Evolutionary conservation across 2,329 filamentous ascomycete genomes (phyloP).

Genomic region (Chaetomiaceae sp.): DNA sequence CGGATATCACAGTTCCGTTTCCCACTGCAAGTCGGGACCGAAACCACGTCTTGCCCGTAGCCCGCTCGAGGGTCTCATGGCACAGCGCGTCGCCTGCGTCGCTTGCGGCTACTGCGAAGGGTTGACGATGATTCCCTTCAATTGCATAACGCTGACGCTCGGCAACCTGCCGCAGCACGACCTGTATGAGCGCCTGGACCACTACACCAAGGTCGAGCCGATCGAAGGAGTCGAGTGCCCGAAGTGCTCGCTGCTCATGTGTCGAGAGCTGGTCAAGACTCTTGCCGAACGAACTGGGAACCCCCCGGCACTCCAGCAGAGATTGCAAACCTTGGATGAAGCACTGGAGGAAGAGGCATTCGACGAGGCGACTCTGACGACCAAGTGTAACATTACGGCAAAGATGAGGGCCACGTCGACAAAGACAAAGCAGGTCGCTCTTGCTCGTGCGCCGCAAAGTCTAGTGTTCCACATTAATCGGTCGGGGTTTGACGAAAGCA

Average conservation of each 20-base stretch:
- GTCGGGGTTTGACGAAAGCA: slow-evolving; percentile 82
- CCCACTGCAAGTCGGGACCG: slow-evolving; percentile 33
- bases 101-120: slow-evolving; percentile 83
- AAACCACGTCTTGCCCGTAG: slow-evolving; percentile 51
- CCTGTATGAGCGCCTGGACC: slow-evolving; percentile 72
- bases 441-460: slow-evolving; percentile 75
- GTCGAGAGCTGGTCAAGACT: slow-evolving; percentile 43
- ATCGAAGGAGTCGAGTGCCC: slow-evolving; percentile 89
- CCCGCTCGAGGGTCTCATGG: slow-evolving; percentile 80
- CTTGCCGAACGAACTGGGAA: slow-evolving; percentile 42
- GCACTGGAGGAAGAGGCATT: slow-evolving; percentile 79
- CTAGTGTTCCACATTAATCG: slow-evolving; percentile 86
- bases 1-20: slow-evolving; percentile 47
- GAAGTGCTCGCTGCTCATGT: slow-evolving; percentile 75
- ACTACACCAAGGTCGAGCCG: slow-evolving; percentile 76
- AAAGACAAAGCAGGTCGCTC: slow-evolving; percentile 84
- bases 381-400: slow-evolving; percentile 61
- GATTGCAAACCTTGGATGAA: slow-evolving; percentile 61
- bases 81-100: slow-evolving; percentile 84
- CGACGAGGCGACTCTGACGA: slow-evolving; percentile 59
- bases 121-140: slow-evolving; percentile 86
- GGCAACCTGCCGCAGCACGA: slow-evolving; percentile 61
- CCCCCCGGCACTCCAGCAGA: slow-evolving; percentile 46
- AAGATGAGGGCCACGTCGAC: slow-evolving; percentile 69
- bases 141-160: slow-evolving; percentile 82